phyloP scores from a whole-genome alignment of 2,329 filamentous ascomycete species.

The Proliferodiscus dingleyae region DNA sequence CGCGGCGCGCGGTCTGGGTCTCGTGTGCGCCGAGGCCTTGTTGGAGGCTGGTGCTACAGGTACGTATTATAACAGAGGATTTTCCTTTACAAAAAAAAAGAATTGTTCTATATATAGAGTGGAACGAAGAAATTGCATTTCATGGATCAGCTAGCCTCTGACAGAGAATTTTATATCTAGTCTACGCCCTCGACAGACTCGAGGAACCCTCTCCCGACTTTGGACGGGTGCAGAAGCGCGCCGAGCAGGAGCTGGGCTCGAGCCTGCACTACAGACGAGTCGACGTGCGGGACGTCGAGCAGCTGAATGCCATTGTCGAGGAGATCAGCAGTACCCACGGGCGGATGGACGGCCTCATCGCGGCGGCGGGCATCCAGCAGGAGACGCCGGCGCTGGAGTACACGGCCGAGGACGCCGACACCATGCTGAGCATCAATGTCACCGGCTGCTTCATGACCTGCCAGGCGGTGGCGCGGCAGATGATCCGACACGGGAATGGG shows the following conservation, averaged over 20 bases:
- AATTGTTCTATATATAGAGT: no score
- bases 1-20: conserved; percentile 66
- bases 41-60: conserved; percentile 69
- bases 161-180: conserved; percentile 8
- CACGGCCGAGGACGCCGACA: conserved; percentile 65
- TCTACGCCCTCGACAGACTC: conserved; percentile 29
- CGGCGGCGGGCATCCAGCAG: conserved; percentile 69
- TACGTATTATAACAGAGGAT: conserved; percentile 26
- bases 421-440: conserved; percentile 80
- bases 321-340: conserved; percentile 66
- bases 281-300: conserved; percentile 69
- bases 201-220: conserved; percentile 52
- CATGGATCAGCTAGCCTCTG: no score
- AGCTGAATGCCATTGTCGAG: conserved; percentile 62
- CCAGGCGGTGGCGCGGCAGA: conserved; percentile 78
- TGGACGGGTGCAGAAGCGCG: conserved; percentile 47
- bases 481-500: conserved; percentile 51
- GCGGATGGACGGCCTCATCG: conserved; percentile 73
- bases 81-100: neutral
- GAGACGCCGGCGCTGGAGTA: conserved; percentile 82
- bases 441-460: conserved; percentile 84
- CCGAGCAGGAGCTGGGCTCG: conserved; percentile 45
- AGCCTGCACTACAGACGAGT: conserved; percentile 66
- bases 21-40: conserved; percentile 68
- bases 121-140: no score